Conservation (phyloP, 805 yeast species). For the Starmerella apis region DNA sequence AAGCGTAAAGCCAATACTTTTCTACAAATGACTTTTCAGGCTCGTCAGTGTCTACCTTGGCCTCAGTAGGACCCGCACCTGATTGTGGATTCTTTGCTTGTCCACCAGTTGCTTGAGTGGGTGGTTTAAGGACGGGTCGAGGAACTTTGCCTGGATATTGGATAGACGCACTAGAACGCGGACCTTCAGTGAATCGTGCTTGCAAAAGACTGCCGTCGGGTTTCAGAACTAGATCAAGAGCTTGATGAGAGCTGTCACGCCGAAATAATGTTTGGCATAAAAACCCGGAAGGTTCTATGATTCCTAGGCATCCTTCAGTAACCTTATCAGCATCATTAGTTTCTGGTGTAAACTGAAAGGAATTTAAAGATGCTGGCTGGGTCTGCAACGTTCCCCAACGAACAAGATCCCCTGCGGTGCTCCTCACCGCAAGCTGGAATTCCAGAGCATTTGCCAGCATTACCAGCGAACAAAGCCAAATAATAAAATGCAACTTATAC, state of each 20-base stretch:
- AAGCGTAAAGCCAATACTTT: constrained; percentile 21
- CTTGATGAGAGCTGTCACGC: not conserved
- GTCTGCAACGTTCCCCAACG: constrained; percentile 4
- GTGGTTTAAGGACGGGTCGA: constrained; percentile 1
- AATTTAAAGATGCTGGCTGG: not conserved
- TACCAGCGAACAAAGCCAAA: not conserved
- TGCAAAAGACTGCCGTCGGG: constrained; percentile 10
- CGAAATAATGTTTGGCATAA: constrained; percentile 13
- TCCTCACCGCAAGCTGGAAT: constrained; percentile 1
- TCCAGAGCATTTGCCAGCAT: not conserved
- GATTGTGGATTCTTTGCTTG: not conserved
- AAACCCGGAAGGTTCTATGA: constrained; percentile 7
- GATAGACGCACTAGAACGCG: not conserved
- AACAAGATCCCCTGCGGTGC: not conserved
- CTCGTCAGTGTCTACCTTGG: constrained; percentile 3
- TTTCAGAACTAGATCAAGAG: constrained; percentile 3
- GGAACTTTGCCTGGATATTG: constrained; percentile 10
- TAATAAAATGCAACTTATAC: not conserved
- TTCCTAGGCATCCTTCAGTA: constrained; percentile 18
- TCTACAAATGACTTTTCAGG: constrained; percentile 15
- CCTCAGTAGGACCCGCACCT: not conserved
- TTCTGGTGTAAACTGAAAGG: not conserved
- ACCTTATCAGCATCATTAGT: not conserved
- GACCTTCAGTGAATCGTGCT: constrained; percentile 24
- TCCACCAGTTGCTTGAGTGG: not conserved